Evolutionary conservation across 169 alveolate genomes (phyloP), one percentile per base, ranked within the genome.

Genomic region (Plasmodium relictum): DNA sequence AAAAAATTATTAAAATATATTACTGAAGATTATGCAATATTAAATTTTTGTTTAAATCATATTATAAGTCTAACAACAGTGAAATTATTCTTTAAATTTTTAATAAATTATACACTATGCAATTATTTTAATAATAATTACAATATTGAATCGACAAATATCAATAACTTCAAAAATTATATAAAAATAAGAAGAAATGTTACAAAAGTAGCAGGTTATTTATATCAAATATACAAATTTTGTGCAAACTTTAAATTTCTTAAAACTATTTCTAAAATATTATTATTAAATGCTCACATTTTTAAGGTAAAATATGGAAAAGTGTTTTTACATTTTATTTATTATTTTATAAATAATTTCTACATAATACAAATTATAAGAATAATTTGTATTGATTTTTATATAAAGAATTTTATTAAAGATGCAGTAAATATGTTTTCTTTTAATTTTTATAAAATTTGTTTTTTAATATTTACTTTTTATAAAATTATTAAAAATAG

Each of bases 311-410:
- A 16, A 24, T 54, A 59, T 66, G 52, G 58, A 50, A 71, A 48
- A 9, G 12, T 50, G 24, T 37, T 52, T 50, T 8, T 41, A 24
- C 45, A 20, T 16, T 50, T 20, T 58, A 10, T 41, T 6, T 48
- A 22, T 16, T 4, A 14, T 14, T 10, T 8, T 39, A 4, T 24
- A n/a, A n/a, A 18, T 71, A 41, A 6, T 59, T 20, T n/a, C 24
- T 41, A 37, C 18, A 56, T 3, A 71, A 52, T 12, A 14, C n/a
- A 8, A 71, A 71, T 71, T 41, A 41, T 12, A 48, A 71, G 61
- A 37, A 42, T 37, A 71, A 41, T 71, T 24, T 26, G 83, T 41
- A 71, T 71, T 22, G 52, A 54, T 10, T 52, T 48, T 71, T 71
- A 58, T 16, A 10, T 71, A 18, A 31, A 50, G 48, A 20, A 58